Evolutionary conservation across 1,284 basidiomycete species (phyloP).

Genomic region (Boletellus deceptivus): DNA sequence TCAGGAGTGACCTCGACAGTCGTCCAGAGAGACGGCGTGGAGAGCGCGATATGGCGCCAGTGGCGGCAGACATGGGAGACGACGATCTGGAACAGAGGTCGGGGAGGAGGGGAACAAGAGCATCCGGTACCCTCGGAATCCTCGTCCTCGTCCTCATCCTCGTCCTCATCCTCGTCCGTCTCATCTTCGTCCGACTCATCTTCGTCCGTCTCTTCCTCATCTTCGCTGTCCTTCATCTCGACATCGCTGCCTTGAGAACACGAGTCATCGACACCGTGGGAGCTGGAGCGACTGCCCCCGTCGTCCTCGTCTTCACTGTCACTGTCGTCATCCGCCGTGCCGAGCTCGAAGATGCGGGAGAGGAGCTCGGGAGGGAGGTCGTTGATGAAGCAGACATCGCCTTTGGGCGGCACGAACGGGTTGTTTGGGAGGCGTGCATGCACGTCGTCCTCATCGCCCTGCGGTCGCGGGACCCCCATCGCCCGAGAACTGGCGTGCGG

Average conservation of each 20-base stretch:
- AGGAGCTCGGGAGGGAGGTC: slow-evolving; percentile 28
- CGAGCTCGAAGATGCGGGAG: slow-evolving; percentile 29
- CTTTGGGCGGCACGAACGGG: slow-evolving; percentile 24
- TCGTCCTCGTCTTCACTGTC: neutral
- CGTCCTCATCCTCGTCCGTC: neutral
- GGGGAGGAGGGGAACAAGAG: neutral
- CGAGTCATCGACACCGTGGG: neutral
- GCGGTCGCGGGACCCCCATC: slow-evolving; percentile 6
- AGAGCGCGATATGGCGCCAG: slow-evolving; percentile 29
- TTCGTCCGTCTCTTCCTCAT: neutral
- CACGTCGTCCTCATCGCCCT: neutral
- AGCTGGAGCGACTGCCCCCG: no score
- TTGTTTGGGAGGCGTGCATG: slow-evolving; percentile 10
- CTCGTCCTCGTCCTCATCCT: slow-evolving; percentile 5
- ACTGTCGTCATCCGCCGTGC: slow-evolving; percentile 5
- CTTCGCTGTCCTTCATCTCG: neutral
- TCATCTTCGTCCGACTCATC: slow-evolving; percentile 1
- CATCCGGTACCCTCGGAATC: slow-evolving; percentile 7
- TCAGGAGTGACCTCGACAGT: slow-evolving; percentile 12
- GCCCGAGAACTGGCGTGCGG: neutral
- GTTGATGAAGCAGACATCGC: slow-evolving; percentile 21
- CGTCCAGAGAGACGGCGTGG: slow-evolving; percentile 33
- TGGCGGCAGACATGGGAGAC: slow-evolving; percentile 28
- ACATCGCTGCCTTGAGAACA: neutral
- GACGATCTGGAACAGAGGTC: slow-evolving; percentile 17